Evolutionary conservation across 495 filamentous ascomycete species (phyloP).

Genomic region (Penicillium salamii): DNA sequence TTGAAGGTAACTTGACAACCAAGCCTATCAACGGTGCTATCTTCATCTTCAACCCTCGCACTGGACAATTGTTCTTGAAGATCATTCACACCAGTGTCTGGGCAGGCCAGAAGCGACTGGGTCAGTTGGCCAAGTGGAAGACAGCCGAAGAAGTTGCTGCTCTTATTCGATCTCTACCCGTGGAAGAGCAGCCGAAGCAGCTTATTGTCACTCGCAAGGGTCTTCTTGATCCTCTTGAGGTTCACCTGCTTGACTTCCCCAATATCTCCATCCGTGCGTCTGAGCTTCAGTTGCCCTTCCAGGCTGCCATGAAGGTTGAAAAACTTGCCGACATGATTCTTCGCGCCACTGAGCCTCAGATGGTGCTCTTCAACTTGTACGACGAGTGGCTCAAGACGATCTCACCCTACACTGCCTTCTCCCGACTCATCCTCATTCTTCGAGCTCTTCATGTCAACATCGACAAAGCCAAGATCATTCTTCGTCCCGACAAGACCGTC

Average conservation of each 20-base stretch:
- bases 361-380: constrained; percentile 99
- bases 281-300: constrained; percentile 96
- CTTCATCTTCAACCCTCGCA: constrained; percentile 99
- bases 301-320: constrained; percentile 99
- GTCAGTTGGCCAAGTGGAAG: constrained; percentile 99
- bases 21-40: constrained; percentile 99
- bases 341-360: constrained; percentile 95
- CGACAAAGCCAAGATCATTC: constrained; percentile 95
- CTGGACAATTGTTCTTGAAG: constrained; percentile 97
- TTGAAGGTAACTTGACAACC: constrained; percentile 97
- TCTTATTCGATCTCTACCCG: constrained; percentile 91
- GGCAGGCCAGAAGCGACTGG: constrained; percentile 98
- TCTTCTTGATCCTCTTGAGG: constrained; percentile 94
- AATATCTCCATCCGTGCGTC: constrained; percentile 99
- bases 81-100: constrained; percentile 99
- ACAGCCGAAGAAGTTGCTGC: constrained; percentile 99
- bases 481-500: constrained; percentile 97
- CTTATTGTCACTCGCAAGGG: constrained; percentile 98
- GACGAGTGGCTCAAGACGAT: constrained; percentile 99
- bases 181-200: constrained; percentile 98
- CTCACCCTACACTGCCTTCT: constrained; percentile 98
- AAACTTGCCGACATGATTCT: constrained; percentile 99
- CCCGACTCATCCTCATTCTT: constrained; percentile 89
- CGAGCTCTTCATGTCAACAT: constrained; percentile 96
- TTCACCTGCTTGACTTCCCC: constrained; percentile 96